phyloP scores from a whole-genome alignment of 768 basidiomycete species.

The Suillus ampliporus region DNA sequence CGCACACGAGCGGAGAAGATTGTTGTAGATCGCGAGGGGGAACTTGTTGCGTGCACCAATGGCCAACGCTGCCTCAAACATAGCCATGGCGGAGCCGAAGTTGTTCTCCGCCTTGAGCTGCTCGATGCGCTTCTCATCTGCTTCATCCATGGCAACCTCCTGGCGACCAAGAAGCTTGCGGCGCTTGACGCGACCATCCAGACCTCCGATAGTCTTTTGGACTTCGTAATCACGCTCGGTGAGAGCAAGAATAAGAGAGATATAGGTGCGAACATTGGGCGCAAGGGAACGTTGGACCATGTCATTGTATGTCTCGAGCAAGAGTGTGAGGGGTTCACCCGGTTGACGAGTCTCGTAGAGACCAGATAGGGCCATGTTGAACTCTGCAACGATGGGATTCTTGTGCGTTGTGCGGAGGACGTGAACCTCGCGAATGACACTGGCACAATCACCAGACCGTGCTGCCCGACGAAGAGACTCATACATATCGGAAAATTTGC shows the following conservation, averaged over 20 bases:
- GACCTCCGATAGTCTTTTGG: conserved; percentile 44
- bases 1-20: conserved; percentile 67
- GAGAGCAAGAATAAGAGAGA: conserved; percentile 63
- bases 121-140: conserved; percentile 42
- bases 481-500: conserved; percentile 9
- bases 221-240: conserved; percentile 74
- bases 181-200: conserved; percentile 50
- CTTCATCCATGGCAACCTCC: conserved; percentile 17
- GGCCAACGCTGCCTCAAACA: conserved; percentile 68
- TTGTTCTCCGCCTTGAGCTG: conserved; percentile 68
- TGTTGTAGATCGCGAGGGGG: conserved; percentile 48
- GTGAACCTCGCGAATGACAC: conserved; percentile 38
- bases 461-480: conserved; percentile 31
- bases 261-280: conserved; percentile 70
- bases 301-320: conserved; percentile 74
- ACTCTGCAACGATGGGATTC: conserved; percentile 53
- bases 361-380: conserved; percentile 66
- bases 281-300: conserved; percentile 66
- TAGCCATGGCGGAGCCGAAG: conserved; percentile 68
- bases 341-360: conserved; percentile 49
- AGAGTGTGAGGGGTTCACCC: conserved; percentile 59
- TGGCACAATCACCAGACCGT: conserved; percentile 28
- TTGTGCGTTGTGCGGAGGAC: conserved; percentile 20
- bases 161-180: conserved; percentile 36
- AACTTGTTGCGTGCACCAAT: conserved; percentile 35